Conservation (phyloP, 352 stramenopile genomes). For the Pythium sp. region DNA sequence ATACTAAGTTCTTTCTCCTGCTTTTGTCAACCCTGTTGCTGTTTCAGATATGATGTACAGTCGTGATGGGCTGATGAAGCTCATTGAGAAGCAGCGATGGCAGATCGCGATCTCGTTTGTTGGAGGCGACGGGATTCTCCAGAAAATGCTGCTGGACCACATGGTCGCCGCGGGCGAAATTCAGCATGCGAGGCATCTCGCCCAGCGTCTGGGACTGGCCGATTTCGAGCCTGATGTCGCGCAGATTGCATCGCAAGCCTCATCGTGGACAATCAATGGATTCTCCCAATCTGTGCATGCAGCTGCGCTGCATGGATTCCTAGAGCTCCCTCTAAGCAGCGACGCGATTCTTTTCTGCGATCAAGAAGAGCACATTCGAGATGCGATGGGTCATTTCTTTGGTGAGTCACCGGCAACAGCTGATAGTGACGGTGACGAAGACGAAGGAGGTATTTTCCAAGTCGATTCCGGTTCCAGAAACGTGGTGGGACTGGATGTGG, state of each 20-base stretch:
- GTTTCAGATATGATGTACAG: constrained; percentile 52
- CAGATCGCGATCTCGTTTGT: constrained; percentile 65
- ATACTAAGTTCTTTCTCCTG: not conserved
- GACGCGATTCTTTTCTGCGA: constrained; percentile 43
- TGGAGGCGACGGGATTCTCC: constrained; percentile 46
- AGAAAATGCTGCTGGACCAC: constrained; percentile 45
- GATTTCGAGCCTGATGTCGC: constrained; percentile 37
- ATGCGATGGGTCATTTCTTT: constrained; percentile 31
- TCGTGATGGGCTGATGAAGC: constrained; percentile 46
- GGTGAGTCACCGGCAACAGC: not conserved
- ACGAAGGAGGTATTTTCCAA: not conserved
- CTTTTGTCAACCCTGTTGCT: not conserved
- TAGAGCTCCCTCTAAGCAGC: constrained; percentile 23
- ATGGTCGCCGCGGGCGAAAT: constrained; percentile 38
- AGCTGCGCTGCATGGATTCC: constrained; percentile 14
- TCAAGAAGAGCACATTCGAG: constrained; percentile 24
- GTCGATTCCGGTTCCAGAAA: not conserved
- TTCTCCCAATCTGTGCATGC: constrained; percentile 10
- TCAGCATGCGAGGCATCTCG: constrained; percentile 26
- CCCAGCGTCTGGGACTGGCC: constrained; percentile 31
- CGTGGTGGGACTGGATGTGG: constrained; percentile 59
- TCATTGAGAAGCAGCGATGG: constrained; percentile 68
- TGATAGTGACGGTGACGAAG: not conserved
- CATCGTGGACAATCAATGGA: constrained; percentile 7
- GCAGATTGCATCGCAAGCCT: constrained; percentile 19